A percentile compares a stretch with the other conserved stretches of the same genome.
phyloP scores from a whole-genome alignment of 129 eudicot genomes.

The Chrysanthemum lavandulifolium region DNA sequence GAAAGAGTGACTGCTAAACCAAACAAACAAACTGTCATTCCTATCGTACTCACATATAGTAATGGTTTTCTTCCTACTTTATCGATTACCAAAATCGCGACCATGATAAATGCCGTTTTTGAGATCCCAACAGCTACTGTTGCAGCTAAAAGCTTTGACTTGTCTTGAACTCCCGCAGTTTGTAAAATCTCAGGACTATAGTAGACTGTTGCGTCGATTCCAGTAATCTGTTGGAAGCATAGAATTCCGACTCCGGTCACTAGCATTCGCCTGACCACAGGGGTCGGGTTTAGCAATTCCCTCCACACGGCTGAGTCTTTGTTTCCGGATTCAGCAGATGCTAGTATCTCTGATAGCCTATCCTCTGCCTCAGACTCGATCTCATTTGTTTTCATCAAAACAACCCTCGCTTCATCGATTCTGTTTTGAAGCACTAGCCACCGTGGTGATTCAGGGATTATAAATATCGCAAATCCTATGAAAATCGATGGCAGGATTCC shows the following conservation, averaged over 20 bases:
- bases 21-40: constrained; percentile 69
- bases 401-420: constrained; percentile 58
- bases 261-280: constrained; percentile 58
- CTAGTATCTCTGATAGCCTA: constrained; percentile 57
- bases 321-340: constrained; percentile 43
- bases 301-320: constrained; percentile 55
- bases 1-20: constrained; percentile 34
- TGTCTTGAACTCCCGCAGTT: constrained; percentile 49
- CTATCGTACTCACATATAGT: constrained; percentile 74
- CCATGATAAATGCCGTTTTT: constrained; percentile 53
- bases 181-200: constrained; percentile 66
- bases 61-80: constrained; percentile 66
- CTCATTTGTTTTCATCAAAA: constrained; percentile 48
- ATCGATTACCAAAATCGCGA: constrained; percentile 62
- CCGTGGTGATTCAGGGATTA: constrained; percentile 78
- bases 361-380: constrained; percentile 54
- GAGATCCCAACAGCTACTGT: constrained; percentile 82
- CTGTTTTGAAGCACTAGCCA: constrained; percentile 65
- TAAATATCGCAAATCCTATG: constrained; percentile 50
- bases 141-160: constrained; percentile 63
- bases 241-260: constrained; percentile 62
- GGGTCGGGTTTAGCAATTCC: constrained; percentile 61
- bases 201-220: constrained; percentile 74
- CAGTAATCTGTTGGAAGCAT: constrained; percentile 79
- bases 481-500: constrained; percentile 66